Evolutionary conservation across 192 early-diverging fungal species (phyloP).

Genomic region (Geranomyces variabilis): DNA sequence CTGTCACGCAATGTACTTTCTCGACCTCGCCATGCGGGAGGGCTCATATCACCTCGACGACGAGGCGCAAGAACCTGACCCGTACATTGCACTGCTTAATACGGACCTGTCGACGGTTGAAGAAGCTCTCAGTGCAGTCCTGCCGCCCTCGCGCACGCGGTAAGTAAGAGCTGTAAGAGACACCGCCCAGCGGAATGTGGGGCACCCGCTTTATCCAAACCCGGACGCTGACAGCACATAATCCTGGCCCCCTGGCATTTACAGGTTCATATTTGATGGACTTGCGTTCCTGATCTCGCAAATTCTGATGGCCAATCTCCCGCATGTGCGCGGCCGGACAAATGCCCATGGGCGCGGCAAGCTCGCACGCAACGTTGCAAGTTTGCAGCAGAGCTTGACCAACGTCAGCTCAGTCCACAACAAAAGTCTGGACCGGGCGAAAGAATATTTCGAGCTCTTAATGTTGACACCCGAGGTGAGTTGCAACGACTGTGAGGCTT

Average conservation of each 20-base stretch:
- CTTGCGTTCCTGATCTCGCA: conserved; percentile 75
- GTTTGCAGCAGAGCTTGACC: conserved; percentile 85
- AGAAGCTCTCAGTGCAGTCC: conserved; percentile 65
- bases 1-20: conserved; percentile 82
- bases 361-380: conserved; percentile 81
- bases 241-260: background rate
- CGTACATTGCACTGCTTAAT: conserved; percentile 83
- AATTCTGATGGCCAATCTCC: conserved; percentile 67
- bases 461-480: conserved; percentile 56
- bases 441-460: conserved; percentile 77
- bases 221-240: no score
- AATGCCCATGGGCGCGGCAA: conserved; percentile 74
- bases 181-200: background rate
- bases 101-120: conserved; percentile 76
- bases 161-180: no score
- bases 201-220: background rate
- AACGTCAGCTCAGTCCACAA: conserved; percentile 72
- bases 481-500: conserved; percentile 4
- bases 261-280: conserved; percentile 82
- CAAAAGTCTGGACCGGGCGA: conserved; percentile 68
- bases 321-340: conserved; percentile 61
- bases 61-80: conserved; percentile 81
- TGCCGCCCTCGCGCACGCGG: conserved; percentile 68
- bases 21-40: conserved; percentile 90
- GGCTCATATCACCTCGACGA: conserved; percentile 82